Percentiles rank a stretch among this genome's conserved stretches.
Conservation (phyloP, 176 grass and related monocot species). For the Dactylis glomerata region DNA sequence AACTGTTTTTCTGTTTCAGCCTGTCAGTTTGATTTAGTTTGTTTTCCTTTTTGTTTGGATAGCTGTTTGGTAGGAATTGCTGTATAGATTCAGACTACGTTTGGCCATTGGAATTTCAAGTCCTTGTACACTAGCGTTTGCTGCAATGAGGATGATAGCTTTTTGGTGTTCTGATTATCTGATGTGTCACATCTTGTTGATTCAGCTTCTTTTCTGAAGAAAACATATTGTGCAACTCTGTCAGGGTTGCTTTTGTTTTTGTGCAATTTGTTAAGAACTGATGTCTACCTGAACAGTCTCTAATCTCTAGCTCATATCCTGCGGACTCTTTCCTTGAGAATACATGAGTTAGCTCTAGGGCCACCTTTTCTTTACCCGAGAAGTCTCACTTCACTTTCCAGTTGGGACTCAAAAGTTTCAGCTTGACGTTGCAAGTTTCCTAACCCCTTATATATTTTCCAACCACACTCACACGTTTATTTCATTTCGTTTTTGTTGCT, state of each 20-base stretch:
- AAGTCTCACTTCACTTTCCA: not conserved
- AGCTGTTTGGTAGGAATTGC: conserved; percentile 35
- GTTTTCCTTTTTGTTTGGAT: conserved; percentile 23
- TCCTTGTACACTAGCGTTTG: conserved; percentile 29
- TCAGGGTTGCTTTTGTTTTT: not conserved
- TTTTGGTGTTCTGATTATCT: conserved; percentile 13
- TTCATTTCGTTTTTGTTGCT: not conserved
- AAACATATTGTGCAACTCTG: not conserved
- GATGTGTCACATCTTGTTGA: not conserved
- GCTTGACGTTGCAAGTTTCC: not conserved
- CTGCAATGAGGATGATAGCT: conserved; percentile 28
- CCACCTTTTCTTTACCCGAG: not conserved
- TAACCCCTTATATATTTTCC: not conserved
- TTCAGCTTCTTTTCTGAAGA: not conserved
- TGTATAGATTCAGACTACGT: conserved; percentile 38
- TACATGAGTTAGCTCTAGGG: not conserved
- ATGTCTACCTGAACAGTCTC: not conserved
- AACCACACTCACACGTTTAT: not conserved
- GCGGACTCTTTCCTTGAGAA: not conserved
- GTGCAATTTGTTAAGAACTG: not conserved
- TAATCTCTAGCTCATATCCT: not conserved
- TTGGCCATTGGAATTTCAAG: conserved; percentile 12
- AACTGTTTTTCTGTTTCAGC: not conserved
- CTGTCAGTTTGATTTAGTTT: conserved; percentile 28
- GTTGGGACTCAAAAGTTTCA: not conserved